phyloP scores from a whole-genome alignment of 164 flowering plant species.

The Stephania cephalantha region DNA sequence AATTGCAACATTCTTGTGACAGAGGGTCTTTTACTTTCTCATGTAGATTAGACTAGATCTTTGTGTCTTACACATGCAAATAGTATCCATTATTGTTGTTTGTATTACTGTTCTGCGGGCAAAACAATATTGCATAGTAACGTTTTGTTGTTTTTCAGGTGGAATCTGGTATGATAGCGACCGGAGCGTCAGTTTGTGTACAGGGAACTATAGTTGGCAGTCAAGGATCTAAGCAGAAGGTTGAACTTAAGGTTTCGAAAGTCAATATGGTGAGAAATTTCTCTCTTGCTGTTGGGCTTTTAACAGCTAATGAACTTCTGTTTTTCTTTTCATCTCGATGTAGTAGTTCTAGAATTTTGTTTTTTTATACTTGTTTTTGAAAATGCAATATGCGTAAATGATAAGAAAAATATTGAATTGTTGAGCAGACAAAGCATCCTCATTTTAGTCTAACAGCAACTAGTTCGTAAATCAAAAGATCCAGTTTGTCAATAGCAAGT shows the following conservation, averaged over 20 bases:
- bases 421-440: no score
- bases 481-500: no score
- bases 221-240: conserved; percentile 91
- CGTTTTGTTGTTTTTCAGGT: conserved; percentile 37
- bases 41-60: neutral
- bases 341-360: neutral
- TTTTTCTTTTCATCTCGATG: neutral
- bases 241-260: conserved; percentile 70
- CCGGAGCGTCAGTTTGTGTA: conserved; percentile 83
- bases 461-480: no score
- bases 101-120: neutral
- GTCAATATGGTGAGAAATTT: conserved; percentile 41
- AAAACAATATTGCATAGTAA: neutral
- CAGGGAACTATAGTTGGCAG: conserved; percentile 67
- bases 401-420: no score
- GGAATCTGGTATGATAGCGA: conserved; percentile 59
- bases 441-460: no score
- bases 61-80: neutral
- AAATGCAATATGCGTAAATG: no score
- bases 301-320: neutral
- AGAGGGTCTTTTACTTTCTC: neutral
- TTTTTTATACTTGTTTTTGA: no score
- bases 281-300: neutral
- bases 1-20: neutral
- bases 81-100: neutral